Evolutionary conservation across 805 yeast species (phyloP), one percentile per base, ranked within the genome.

Genomic region (Candida coquimbonensis): DNA sequence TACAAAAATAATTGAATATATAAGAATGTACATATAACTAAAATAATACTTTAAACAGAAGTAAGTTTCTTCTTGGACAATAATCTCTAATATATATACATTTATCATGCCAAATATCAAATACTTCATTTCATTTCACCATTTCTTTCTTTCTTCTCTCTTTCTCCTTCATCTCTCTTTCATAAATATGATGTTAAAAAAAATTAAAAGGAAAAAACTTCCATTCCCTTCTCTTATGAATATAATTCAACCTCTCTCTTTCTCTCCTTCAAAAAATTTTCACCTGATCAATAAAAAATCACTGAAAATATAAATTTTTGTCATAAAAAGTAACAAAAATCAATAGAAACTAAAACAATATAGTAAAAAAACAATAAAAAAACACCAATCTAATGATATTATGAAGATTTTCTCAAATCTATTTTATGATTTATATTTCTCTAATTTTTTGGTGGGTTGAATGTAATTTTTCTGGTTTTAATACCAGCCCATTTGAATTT

Each of bases 401-500:
- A 9, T 29, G 16, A 16, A 27, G 9, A 29, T 9, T 29, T 24
- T 38, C 24, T 7, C 13, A 35, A 19, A 17, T 34, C n/a, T 31
- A 31, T 31, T 12, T 31, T 31, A 27, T 11, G 13, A 29, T 29
- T 29, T 29, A 29, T 8, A 29, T 29, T 29, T 29, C 36, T 35
- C 64, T 66, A 73, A 66, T 81, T 81, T 73, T 80, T 86, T 72
- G 96, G 96, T 65, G 96, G 96, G 74, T 78, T 83, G 80, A 83
- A 93, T 63, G 81, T 81, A 67, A 87, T 78, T 83, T 90, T 87
- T 80, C 98, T 87, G 74, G 81, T 86, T 81, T 90, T 90, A 72
- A 93, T 79, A 62, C 89, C 83, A 63, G 90, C 80, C 99, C 99
- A 93, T 77, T 93, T 93, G 88, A 89, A 91, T 73, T 86, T 87